Evolutionary conservation across 306 rosid genomes (phyloP), one percentile per base, ranked within the genome.

Genomic region (Sindora glabra): DNA sequence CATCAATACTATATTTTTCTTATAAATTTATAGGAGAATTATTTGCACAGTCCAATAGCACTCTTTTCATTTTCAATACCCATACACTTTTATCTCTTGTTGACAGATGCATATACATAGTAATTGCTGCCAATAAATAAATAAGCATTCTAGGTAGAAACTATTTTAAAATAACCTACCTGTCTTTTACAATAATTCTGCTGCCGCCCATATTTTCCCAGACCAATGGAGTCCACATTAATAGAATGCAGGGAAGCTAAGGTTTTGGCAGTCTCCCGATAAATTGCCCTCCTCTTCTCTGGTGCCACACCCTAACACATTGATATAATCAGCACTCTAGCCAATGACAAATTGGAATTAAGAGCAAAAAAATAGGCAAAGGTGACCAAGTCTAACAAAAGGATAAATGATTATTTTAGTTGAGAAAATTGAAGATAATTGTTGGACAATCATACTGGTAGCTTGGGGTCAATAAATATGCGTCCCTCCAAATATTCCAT

Each of bases 401-500:
- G 7, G 5, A 50, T 8, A 49, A 5, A 11, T 12, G 3, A 2
- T 7, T 30, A 57, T 36, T 49, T 26, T 39, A 25, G 55, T 22
- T 46, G 8, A n/a, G 42, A 52, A 52, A 39, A 50, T 33, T 12
- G 14, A 62, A 46, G 24, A 56, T 25, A 54, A 55, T 26, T 22
- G 30, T 14, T 29, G 29, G 18, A 27, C 15, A 70, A 71, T 32
- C 81, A 65, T 86, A 92, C 99, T 30, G 86, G 94, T 66, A 92
- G 78, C 65, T 55, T 72, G 57, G 94, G 70, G 71, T 92, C 94
- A 13, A 89, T 8, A 47, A 78, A 83, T 67, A 92, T 83, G 62
- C 94, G 95, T 23, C 99, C 99, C 26, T 92, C 86, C 89, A 92
- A 69, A 74, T 38, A 92, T 74, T 92, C 96, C 99, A 92, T 92